Conservation (phyloP, 2,329 filamentous ascomycete genomes). For the Curvularia spicifera region DNA sequence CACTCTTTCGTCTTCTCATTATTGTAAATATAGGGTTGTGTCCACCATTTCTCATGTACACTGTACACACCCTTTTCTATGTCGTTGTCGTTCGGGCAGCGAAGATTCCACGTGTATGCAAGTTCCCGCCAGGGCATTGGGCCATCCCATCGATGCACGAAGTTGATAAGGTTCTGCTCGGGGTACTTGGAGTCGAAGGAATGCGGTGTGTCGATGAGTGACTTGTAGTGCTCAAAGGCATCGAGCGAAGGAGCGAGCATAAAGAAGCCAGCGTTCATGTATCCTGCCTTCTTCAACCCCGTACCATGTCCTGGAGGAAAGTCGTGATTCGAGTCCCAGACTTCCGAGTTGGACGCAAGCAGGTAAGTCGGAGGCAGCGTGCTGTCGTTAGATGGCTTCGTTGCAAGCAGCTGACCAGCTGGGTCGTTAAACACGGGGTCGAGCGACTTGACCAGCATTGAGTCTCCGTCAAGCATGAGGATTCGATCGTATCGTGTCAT, state of each 20-base stretch:
- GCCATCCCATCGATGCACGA: conserved; percentile 44
- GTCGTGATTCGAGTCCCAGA: conserved; percentile 37
- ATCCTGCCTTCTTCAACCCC: conserved; percentile 38
- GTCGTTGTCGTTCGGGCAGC: conserved; percentile 47
- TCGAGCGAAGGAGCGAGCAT: conserved; percentile 40
- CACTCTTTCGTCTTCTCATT: conserved; percentile 43
- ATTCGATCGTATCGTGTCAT: conserved; percentile 47
- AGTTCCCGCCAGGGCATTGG: conserved; percentile 52
- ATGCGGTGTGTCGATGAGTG: conserved; percentile 35
- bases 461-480: conserved; percentile 48
- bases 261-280: conserved; percentile 51
- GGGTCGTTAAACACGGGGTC: conserved; percentile 48
- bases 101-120: conserved; percentile 48
- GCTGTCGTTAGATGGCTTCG: conserved; percentile 5
- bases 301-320: conserved; percentile 43
- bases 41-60: conserved; percentile 53
- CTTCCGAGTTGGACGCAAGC: conserved; percentile 45
- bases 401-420: conserved; percentile 21
- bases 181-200: conserved; percentile 43
- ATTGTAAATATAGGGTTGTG: conserved; percentile 29
- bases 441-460: conserved; percentile 37
- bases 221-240: conserved; percentile 44
- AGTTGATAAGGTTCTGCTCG: conserved; percentile 50
- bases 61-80: conserved; percentile 45
- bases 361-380: conserved; percentile 42